Evolutionary conservation across 2,329 filamentous ascomycete species (phyloP), one percentile per base, ranked within the genome.

Genomic region (Chrysoporthe cubensis): DNA sequence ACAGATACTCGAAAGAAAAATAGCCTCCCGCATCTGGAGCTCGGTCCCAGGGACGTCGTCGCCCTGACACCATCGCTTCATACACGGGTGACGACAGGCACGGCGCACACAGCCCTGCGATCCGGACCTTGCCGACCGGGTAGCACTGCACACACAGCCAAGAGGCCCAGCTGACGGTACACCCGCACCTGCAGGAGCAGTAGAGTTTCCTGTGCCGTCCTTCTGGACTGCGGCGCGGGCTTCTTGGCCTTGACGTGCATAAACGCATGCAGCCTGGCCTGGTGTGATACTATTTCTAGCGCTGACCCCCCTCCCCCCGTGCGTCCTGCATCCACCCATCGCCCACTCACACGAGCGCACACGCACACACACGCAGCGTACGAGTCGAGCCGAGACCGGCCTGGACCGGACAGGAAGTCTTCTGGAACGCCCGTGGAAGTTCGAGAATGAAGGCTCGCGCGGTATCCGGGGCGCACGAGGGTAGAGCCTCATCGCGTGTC

Each of bases 201-300:
- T 54, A 54, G 50, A 32, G 26, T 54, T 54, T 11, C 44, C 14
- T 50, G n/a, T 50, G n/a, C 21, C 8, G 11, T 4, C 2, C 48
- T 54, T 32, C 3, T 26, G 26, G 5, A 4, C 50, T 54, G 50
- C 50, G 13, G 50, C 21, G 48, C n/a, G 21, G 21, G 48, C 11
- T 18, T 13, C 18, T 8, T 26, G 21, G 21, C 26, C 50, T 54
- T 54, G 50, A 54, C 26, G 50, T 54, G 50, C 26, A 32, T 54
- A 32, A 26, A 52, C 13, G 50, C 50, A 16, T 54, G 50, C 50
- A 54, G 14, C 11, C 50, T 52, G n/a, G 46, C 21, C 50, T 14
- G 44, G 18, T 16, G 50, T 54, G 50, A 32, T 54, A 16, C 50
- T 54, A 54, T 54, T 54, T 54, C 50, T 54, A 54, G 50, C 50